Base-by-base conservation (phyloP, 495 filamentous ascomycete species). In the Chaetomidium leptoderma region DNA sequence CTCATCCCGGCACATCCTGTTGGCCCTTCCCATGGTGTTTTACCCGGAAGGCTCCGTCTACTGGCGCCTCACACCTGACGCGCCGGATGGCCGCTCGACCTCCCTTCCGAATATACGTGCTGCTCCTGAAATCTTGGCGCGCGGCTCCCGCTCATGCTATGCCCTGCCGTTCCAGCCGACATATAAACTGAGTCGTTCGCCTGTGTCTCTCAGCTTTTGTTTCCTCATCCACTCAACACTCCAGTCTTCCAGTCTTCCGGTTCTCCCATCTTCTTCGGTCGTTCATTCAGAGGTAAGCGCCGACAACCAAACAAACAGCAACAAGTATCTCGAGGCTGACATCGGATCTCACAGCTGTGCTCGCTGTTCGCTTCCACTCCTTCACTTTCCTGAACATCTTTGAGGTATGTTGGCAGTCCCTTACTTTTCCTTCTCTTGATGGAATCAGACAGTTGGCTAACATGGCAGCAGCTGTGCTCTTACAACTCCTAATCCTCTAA, bases 331-430 rank as follows among this genome's bases (percentile, higher is more conserved):
- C 40, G 39, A 57, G 21, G 36, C 61, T 68, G 40, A 63, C 63
- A 52, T 27, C 16, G 37, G 19, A 39, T 39, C 47, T 57, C 33
- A 54, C 52, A 77, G 75, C 75, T 78, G 75, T 76, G 75, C 75
- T 78, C 75, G 68, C 71, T 74, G 73, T 76, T 76, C 72, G 59
- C 67, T 75, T 74, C 57, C 72, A 71, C 65, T 76, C 71, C 70
- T 76, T 75, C 62, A 51, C 62, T 66, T 66, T 65, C 52, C 69
- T 67, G 67, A 70, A 71, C 71, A 73, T 67, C 63, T 66, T 69
- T 66, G 75, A 77, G 72, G 72, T 73, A 62, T 54, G 70, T 32
- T n/a, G 24, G 1, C n/a, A 13, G 23, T 19, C 58, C n/a, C n/a
- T n/a, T n/a, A n/a, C n/a, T 35, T 33, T 19, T 13, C 14, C 4